These are phyloP conservation scores for Chaetomium globosum DNA, from an alignment of 2,329 filamentous ascomycete species.

Conservation along the genomic window DNA sequence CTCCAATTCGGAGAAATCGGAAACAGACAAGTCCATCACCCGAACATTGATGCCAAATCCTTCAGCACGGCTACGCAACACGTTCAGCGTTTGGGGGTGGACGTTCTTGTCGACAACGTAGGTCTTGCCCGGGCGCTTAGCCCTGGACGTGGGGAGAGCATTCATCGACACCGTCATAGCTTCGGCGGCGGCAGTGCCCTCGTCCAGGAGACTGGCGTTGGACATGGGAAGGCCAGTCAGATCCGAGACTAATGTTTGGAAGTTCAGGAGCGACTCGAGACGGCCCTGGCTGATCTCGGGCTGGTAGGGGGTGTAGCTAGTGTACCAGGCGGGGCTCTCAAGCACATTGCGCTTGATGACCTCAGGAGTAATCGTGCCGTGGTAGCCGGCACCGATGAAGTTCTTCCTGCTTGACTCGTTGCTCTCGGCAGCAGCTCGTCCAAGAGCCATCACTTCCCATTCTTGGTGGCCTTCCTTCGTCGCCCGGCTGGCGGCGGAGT, in stretches of 20 bases:
- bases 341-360: constrained; percentile 92
- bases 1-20: constrained; percentile 65
- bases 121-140: constrained; percentile 74
- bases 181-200: constrained; percentile 89
- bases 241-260: constrained; percentile 89
- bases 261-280: constrained; percentile 89
- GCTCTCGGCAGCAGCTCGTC: constrained; percentile 41
- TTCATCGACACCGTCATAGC: constrained; percentile 93
- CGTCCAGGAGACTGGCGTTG: constrained; percentile 88
- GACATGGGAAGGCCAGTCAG: constrained; percentile 84
- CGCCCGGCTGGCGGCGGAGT: constrained; percentile 43
- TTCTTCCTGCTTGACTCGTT: constrained; percentile 55
- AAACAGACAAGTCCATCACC: constrained; percentile 66
- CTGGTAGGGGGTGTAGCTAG: constrained; percentile 96
- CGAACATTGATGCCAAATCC: constrained; percentile 87
- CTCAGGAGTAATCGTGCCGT: constrained; percentile 79
- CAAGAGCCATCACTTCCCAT: constrained; percentile 57
- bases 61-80: constrained; percentile 80
- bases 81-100: constrained; percentile 83
- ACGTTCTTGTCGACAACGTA: constrained; percentile 82
- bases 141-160: constrained; percentile 68
- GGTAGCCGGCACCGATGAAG: constrained; percentile 87
- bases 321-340: constrained; percentile 96
- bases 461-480: constrained; percentile 57
- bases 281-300: constrained; percentile 96